phyloP scores from a whole-genome alignment of 257 asterid species.

The Salvia miltiorrhiza region DNA sequence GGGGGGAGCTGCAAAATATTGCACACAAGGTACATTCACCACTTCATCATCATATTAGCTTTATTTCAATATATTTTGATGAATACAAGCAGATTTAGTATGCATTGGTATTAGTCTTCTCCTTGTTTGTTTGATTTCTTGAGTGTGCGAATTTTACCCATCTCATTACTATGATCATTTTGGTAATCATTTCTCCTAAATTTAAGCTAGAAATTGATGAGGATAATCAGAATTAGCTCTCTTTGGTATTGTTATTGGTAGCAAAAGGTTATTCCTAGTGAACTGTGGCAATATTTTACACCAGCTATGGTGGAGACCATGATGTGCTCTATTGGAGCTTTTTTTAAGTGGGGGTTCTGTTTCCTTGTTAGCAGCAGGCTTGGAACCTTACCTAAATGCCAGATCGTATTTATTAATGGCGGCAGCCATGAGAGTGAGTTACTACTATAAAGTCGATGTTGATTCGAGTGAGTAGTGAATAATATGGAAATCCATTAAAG shows the following conservation, averaged over 20 bases:
- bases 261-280: neutral
- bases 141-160: neutral
- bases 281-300: neutral
- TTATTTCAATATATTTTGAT: neutral
- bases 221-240: neutral
- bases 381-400: neutral
- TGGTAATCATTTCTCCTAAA: neutral
- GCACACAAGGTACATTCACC: constrained; percentile 18
- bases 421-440: neutral
- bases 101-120: neutral
- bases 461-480: neutral
- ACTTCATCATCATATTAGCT: neutral
- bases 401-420: neutral
- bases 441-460: neutral
- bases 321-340: neutral
- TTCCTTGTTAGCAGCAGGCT: neutral
- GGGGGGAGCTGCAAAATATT: neutral
- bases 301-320: neutral
- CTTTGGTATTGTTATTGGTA: neutral
- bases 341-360: neutral
- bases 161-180: neutral
- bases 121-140: neutral
- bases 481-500: neutral
- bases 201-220: neutral
- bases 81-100: neutral